Evolutionary conservation across 805 yeast species (phyloP).

Genomic region (Spathaspora passalidarum): DNA sequence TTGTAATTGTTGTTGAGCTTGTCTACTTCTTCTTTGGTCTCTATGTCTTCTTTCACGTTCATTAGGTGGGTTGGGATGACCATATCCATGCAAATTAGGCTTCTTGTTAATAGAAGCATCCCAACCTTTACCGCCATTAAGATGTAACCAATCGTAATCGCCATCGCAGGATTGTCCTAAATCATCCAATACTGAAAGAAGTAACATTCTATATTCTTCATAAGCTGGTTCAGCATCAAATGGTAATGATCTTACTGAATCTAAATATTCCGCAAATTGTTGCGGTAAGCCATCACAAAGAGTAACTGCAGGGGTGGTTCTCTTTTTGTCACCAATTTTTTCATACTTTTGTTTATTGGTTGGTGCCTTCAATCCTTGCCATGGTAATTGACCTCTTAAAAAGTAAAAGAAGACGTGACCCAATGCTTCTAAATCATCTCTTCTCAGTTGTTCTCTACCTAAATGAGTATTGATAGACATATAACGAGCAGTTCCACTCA

Average conservation of each 20-base stretch:
- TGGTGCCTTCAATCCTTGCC: conserved; percentile 90
- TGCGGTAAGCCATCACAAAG: conserved; percentile 63
- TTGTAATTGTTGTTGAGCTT: conserved; percentile 28
- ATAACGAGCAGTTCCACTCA: conserved; percentile 83
- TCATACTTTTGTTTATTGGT: conserved; percentile 82
- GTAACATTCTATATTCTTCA: conserved; percentile 57
- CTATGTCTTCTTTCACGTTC: conserved; percentile 46
- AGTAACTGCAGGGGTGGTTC: conserved; percentile 61
- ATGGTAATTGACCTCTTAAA: conserved; percentile 74
- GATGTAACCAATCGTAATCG: conserved; percentile 77
- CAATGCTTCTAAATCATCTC: conserved; percentile 78
- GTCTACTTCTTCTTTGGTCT: conserved; percentile 44
- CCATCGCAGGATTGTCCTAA: conserved; percentile 62
- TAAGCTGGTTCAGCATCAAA: conserved; percentile 83
- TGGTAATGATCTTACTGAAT: conserved; percentile 61
- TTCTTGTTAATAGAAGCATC: conserved; percentile 71
- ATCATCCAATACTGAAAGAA: conserved; percentile 57
- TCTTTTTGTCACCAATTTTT: conserved; percentile 79
- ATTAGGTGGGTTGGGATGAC: conserved; percentile 62
- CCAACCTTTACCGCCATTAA: conserved; percentile 82
- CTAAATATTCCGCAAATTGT: conserved; percentile 73
- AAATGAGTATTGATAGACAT: conserved; percentile 88
- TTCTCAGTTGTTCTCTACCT: conserved; percentile 78
- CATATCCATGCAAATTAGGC: conserved; percentile 80
- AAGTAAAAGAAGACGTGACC: conserved; percentile 84